phyloP scores from a whole-genome alignment of 495 filamentous ascomycete genomes.

The Beverwykella pulmonaria region DNA sequence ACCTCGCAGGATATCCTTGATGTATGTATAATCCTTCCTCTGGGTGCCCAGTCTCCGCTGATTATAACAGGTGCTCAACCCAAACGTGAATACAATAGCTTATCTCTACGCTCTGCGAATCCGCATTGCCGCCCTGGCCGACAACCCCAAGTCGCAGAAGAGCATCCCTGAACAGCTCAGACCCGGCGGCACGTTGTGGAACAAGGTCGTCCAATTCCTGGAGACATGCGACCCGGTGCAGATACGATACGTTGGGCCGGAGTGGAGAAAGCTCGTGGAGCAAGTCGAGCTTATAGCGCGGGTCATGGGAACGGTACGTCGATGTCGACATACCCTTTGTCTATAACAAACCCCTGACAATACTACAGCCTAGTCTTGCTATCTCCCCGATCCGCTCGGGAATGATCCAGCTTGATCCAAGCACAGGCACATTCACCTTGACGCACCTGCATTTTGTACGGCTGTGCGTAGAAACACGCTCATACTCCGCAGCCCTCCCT shows the following conservation, averaged over 20 bases:
- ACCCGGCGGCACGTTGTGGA: conserved; percentile 49
- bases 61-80: conserved; percentile 40
- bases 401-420: conserved; percentile 72
- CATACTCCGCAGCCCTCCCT: conserved; percentile 60
- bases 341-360: not conserved
- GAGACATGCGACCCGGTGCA: conserved; percentile 60
- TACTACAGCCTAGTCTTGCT: conserved; percentile 59
- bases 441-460: conserved; percentile 64
- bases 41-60: not conserved
- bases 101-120: conserved; percentile 40
- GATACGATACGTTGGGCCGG: conserved; percentile 58
- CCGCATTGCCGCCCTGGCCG: conserved; percentile 25
- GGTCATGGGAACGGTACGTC: conserved; percentile 49
- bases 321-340: not conserved
- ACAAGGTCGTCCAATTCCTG: conserved; percentile 53
- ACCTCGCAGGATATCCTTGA: conserved; percentile 39
- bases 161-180: conserved; percentile 28
- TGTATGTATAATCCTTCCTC: conserved; percentile 13
- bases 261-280: conserved; percentile 60
- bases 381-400: conserved; percentile 63
- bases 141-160: conserved; percentile 26
- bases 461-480: conserved; percentile 60
- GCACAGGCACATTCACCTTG: conserved; percentile 69
- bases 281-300: conserved; percentile 50
- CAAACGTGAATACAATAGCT: conserved; percentile 41